Evolutionary conservation across 2,329 filamentous ascomycete genomes (phyloP).

Genomic region (Balansia obtecta): DNA sequence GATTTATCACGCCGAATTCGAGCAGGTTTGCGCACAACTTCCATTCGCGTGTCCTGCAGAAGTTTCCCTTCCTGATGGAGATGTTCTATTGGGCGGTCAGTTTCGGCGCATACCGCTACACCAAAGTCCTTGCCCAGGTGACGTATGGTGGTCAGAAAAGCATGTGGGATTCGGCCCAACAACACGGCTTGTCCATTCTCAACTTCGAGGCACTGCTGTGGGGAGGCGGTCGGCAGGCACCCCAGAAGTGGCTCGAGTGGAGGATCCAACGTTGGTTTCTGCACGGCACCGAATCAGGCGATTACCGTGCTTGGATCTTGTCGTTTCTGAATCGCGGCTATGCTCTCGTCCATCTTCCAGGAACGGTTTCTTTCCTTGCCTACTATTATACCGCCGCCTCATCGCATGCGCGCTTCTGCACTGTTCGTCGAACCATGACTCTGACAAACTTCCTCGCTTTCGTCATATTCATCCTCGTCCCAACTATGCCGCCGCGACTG

Average conservation of each 20-base stretch:
- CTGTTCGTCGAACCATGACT: conserved; percentile 40
- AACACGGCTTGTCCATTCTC: conserved; percentile 5
- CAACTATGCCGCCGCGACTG: conserved; percentile 44
- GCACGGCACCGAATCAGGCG: conserved; percentile 35
- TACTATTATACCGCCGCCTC: conserved; percentile 56
- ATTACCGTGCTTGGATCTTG: conserved; percentile 32
- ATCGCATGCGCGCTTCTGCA: conserved; percentile 40
- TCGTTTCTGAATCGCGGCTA: conserved; percentile 55
- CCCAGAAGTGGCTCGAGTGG: conserved; percentile 9
- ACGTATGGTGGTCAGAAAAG: conserved; percentile 7
- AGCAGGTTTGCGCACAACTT: conserved; percentile 44
- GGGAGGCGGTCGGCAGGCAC: conserved; percentile 4
- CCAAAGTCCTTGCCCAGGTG: conserved; percentile 8
- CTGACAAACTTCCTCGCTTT: conserved; percentile 45
- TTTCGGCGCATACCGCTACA: conserved; percentile 7
- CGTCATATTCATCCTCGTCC: conserved; percentile 40
- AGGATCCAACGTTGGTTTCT: conserved; percentile 45
- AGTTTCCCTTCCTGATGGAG: conserved; percentile 61
- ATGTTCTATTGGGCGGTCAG: conserved; percentile 55
- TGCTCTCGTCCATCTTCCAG: conserved; percentile 62
- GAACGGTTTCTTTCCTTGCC: conserved; percentile 49
- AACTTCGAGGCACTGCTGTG: conserved; percentile 8
- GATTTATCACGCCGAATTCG: conserved; percentile 48
- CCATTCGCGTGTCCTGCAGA: conserved; percentile 50
- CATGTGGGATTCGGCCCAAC: conserved; percentile 26